Conservation (phyloP, 2,329 filamentous ascomycete species). For the Thielaviopsis ethacetica region DNA sequence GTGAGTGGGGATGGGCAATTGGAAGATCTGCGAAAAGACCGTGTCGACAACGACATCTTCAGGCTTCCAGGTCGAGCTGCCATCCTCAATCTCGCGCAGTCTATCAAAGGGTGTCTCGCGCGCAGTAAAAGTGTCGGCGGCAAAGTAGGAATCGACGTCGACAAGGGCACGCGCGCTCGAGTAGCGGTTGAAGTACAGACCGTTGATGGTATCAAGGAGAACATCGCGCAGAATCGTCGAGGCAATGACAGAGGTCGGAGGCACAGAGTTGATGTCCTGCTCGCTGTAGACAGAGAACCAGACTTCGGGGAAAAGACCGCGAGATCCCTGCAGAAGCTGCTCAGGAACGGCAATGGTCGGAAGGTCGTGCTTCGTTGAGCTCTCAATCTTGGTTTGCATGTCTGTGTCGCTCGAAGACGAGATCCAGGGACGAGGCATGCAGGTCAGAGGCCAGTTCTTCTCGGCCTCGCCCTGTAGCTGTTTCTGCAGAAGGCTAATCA, state of each 20-base stretch:
- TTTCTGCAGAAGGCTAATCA: constrained; percentile 68
- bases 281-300: constrained; percentile 84
- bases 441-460: constrained; percentile 58
- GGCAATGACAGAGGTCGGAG: constrained; percentile 56
- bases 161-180: constrained; percentile 77
- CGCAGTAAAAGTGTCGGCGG: constrained; percentile 79
- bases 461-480: constrained; percentile 66
- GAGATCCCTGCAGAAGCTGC: constrained; percentile 55
- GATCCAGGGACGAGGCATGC: constrained; percentile 51
- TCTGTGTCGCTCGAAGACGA: constrained; percentile 45
- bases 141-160: constrained; percentile 89
- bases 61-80: constrained; percentile 78
- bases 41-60: constrained; percentile 96
- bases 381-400: constrained; percentile 40
- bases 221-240: constrained; percentile 73
- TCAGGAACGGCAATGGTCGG: constrained; percentile 62
- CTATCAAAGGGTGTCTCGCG: constrained; percentile 86
- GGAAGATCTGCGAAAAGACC: constrained; percentile 87
- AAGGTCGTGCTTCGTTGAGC: constrained; percentile 56
- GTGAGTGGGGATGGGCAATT: constrained; percentile 73
- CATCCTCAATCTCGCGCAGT: constrained; percentile 50
- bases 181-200: constrained; percentile 82
- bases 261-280: constrained; percentile 81
- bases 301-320: constrained; percentile 75
- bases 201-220: constrained; percentile 83